A percentile compares a stretch with the other conserved stretches of the same genome.
These are phyloP conservation scores for Camellia granthamiana DNA, from an alignment of 148 eudicot species.

Conservation along the genomic window DNA sequence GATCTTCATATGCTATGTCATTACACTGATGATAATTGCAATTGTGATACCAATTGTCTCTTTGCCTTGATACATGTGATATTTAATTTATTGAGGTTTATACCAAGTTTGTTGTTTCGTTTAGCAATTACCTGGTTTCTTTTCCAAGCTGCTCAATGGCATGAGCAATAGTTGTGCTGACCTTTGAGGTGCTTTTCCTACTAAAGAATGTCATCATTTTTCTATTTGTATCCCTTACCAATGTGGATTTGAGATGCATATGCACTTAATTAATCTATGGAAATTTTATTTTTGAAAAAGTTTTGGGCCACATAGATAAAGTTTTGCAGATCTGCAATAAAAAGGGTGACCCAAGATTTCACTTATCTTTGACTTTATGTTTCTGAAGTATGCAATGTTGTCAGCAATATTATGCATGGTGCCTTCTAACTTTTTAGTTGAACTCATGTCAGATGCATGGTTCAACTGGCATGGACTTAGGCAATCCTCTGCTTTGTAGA, in stretches of 20 bases:
- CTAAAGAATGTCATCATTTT: background rate
- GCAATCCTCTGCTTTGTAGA: background rate
- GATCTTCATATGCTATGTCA: slow-evolving; percentile 8
- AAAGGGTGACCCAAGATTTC: background rate
- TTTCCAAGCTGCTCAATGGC: background rate
- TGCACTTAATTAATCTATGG: background rate
- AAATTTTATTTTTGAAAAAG: background rate
- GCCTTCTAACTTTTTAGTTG: background rate
- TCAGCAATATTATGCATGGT: background rate
- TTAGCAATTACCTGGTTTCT: background rate
- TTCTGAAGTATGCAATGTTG: background rate
- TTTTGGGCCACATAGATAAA: background rate
- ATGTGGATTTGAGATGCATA: background rate
- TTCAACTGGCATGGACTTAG: background rate
- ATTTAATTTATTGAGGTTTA: background rate
- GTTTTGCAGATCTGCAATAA: slow-evolving; percentile 6
- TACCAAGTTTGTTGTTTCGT: background rate
- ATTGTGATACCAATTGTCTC: background rate
- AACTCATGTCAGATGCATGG: background rate
- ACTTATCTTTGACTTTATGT: background rate
- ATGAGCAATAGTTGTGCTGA: background rate
- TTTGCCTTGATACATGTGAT: background rate
- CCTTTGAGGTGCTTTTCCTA: background rate
- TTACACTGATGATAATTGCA: background rate
- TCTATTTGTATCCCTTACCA: background rate